Evolutionary conservation across 1,284 basidiomycete species (phyloP), one percentile per base, ranked within the genome.

Genomic region (Agroathelia rolfsii): DNA sequence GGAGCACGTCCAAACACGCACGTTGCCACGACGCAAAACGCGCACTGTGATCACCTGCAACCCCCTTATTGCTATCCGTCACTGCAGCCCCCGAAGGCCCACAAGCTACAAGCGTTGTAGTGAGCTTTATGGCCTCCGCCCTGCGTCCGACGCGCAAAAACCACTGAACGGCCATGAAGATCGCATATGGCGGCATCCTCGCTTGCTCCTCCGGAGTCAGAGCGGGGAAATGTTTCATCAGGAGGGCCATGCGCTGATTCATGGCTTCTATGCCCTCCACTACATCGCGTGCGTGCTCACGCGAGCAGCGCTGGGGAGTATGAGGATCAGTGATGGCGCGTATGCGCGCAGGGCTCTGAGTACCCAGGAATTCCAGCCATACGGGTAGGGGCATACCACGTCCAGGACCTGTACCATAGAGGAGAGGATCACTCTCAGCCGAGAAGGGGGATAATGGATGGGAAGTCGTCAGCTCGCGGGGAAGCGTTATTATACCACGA

Each of bases 1-100:
- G 61, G 32, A 76, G 55, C 22, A 75, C 61, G 33, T 61, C 54
- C 32, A 72, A 46, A 37, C 62, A 62, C 21, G 42, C 40, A 24
- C 46, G 44, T 16, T 47, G 50, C 40, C 51, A 49, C n/a, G n/a
- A n/a, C n/a, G n/a, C n/a, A n/a, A n/a, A n/a, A n/a, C n/a, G n/a
- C n/a, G n/a, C n/a, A n/a, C n/a, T n/a, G n/a, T n/a, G n/a, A n/a
- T n/a, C n/a, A n/a, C n/a, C n/a, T n/a, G n/a, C n/a, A n/a, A n/a
- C n/a, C n/a, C n/a, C n/a, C n/a, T n/a, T n/a, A n/a, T n/a, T n/a
- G n/a, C n/a, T n/a, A n/a, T n/a, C n/a, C n/a, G n/a, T n/a, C n/a
- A n/a, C n/a, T n/a, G n/a, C n/a, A n/a, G n/a, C n/a, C n/a, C n/a
- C n/a, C n/a, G n/a, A n/a, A n/a, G n/a, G n/a, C n/a, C n/a, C n/a